Percentiles rank a stretch among this genome's conserved stretches.
phyloP scores from a whole-genome alignment of 108 stramenopile genomes.

The Pseudonitzschia delicatissima region DNA sequence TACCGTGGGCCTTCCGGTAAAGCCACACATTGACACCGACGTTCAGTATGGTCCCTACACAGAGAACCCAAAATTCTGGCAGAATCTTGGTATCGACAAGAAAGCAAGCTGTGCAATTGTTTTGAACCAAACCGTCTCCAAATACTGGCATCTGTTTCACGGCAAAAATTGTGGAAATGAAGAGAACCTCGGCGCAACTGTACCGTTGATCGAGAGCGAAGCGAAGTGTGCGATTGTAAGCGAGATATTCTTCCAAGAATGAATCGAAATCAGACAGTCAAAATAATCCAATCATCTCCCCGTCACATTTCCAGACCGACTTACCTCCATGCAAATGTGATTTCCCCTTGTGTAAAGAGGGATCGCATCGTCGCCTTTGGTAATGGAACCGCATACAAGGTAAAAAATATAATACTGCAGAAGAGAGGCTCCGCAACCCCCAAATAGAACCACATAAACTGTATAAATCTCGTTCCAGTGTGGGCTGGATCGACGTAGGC shows the following conservation, averaged over 20 bases:
- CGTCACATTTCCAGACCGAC: no score
- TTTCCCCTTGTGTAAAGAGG: conserved; percentile 63
- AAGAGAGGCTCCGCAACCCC: conserved; percentile 67
- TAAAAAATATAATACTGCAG: conserved; percentile 46
- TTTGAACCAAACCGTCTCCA: conserved; percentile 36
- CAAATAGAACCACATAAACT: conserved; percentile 74
- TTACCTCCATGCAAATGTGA: conserved; percentile 66
- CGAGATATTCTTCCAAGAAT: no score
- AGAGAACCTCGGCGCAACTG: conserved; percentile 70
- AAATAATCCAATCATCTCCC: no score
- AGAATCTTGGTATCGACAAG: conserved; percentile 19
- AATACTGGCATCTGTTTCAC: conserved; percentile 38
- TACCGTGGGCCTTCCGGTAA: conserved; percentile 19
- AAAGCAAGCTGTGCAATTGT: conserved; percentile 30
- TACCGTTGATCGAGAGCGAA: no score
- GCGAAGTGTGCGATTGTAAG: no score
- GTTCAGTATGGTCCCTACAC: conserved; percentile 17
- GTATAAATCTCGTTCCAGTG: conserved; percentile 59
- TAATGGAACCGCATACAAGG: conserved; percentile 64
- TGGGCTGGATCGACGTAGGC: conserved; percentile 41
- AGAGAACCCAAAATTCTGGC: conserved; percentile 20
- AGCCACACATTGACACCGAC: conserved; percentile 21
- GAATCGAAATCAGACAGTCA: no score
- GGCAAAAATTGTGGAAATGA: conserved; percentile 34
- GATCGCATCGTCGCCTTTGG: conserved; percentile 40